Conservation (phyloP, 1,284 basidiomycete species). For the Neonothopanus nambi region DNA sequence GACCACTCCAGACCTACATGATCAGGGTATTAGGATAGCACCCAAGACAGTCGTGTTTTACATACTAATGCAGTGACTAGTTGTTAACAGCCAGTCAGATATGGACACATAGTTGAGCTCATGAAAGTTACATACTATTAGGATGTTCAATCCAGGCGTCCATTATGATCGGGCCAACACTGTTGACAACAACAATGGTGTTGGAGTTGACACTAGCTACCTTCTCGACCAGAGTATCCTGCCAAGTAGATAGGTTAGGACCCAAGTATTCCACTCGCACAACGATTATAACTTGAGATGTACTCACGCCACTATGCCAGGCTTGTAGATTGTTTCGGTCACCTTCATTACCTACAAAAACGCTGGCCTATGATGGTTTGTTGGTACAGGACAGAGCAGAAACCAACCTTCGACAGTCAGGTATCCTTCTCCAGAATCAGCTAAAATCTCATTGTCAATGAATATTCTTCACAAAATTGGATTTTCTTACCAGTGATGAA, state of each 20-base stretch:
- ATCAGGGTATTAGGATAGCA: not conserved
- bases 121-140: conserved; percentile 46
- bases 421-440: conserved; percentile 53
- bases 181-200: conserved; percentile 76
- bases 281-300: conserved; percentile 30
- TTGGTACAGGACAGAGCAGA: too few species aligned
- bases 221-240: conserved; percentile 56
- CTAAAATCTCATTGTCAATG: conserved; percentile 35
- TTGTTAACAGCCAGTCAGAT: not conserved
- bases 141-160: conserved; percentile 67
- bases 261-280: conserved; percentile 20
- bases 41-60: not conserved
- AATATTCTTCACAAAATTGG: conserved; percentile 7
- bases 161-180: conserved; percentile 68
- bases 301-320: conserved; percentile 58
- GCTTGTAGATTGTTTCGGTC: conserved; percentile 71
- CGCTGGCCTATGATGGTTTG: too few species aligned
- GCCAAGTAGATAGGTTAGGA: not conserved
- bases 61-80: conserved; percentile 52
- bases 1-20: conserved; percentile 52
- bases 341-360: conserved; percentile 48
- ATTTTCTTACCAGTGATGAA: conserved; percentile 52
- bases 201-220: conserved; percentile 59
- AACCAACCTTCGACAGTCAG: conserved; percentile 54
- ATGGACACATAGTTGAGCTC: not conserved